Base-by-base conservation (phyloP, 2,329 filamentous ascomycete species). In the Mariannaea sp. region DNA sequence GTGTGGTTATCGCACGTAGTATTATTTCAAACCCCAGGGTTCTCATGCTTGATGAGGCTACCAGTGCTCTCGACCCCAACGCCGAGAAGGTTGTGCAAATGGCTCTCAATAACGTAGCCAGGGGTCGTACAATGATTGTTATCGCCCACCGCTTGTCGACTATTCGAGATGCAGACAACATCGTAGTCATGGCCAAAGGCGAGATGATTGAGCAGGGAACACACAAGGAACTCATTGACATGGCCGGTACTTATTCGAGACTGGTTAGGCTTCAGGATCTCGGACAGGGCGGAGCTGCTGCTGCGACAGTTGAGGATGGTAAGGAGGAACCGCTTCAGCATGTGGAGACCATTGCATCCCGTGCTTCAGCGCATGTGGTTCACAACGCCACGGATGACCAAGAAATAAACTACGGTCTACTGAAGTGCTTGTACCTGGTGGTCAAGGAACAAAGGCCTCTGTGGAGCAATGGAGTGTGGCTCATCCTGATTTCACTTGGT, bases 21-120 rank as follows among this genome's bases (percentile, higher is more conserved):
- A 86, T 89, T 57, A 77, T 89, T 36, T 83, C 83, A 17, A 75
- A 85, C 49, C 85, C 86, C 0, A 75, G 75, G 3, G 82, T 89
- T 36, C 72, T 89, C 0, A 80, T 89, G 24, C 73, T 89, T 1
- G 87, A 90, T 58, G 86, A 90, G 67, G 86, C 86, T 2, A 89
- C 87, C 0, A 85, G 81, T 41, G 83, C 86, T 1, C 66, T 78
- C 8, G 75, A 78, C 35, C 72, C 75, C 2, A 72, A 73, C 10
- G 72, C 77, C 3, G 76, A 79, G 46, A 72, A 74, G 22, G 74
- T 80, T 17, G 83, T 86, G 0, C 82, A 86, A 56, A 68, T 75
- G 44, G 82, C 82, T 0, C 73, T 86, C 16, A 79, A 81, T 56
- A 77, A 79, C 5, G 72, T 72, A 7, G 81, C 82, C 1, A 73